Conservation (phyloP, 2,329 filamentous ascomycete species). For the Xylaria sp. region DNA sequence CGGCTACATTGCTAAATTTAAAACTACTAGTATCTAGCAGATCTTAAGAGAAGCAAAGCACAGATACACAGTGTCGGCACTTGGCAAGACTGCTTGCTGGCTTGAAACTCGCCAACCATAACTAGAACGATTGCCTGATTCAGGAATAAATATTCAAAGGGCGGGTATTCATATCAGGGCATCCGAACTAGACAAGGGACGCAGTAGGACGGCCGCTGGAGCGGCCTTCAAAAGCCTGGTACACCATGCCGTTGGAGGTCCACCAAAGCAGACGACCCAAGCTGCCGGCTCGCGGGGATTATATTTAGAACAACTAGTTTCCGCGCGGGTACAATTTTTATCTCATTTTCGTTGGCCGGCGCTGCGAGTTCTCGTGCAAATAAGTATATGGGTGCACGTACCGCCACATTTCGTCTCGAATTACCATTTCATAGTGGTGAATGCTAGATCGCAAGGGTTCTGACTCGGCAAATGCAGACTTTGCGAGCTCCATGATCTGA, state of each 20-base stretch:
- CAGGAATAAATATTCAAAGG: not conserved
- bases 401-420: constrained; percentile 2
- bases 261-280: constrained; percentile 18
- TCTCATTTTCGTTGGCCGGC: constrained; percentile 24
- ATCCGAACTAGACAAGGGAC: not conserved
- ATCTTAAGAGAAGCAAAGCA: not conserved
- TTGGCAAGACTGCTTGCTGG: not conserved
- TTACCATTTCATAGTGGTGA: not conserved
- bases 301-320: not conserved
- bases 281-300: constrained; percentile 17
- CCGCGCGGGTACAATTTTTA: constrained; percentile 3
- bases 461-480: not conserved
- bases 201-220: not conserved
- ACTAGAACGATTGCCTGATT: constrained; percentile 6
- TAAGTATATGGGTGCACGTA: not conserved
- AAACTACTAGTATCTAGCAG: no score
- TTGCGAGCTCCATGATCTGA: constrained; percentile 31
- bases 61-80: not conserved
- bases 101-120: not conserved
- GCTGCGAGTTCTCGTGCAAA: not conserved
- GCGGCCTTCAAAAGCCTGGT: constrained; percentile 20
- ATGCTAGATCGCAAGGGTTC: not conserved
- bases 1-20: constrained; percentile 7
- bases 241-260: constrained; percentile 11
- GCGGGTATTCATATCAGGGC: not conserved